A percentile compares a stretch with the other conserved stretches of the same genome.
phyloP scores from a whole-genome alignment of 208 protist species.

The Tritrichomonas musculus region DNA sequence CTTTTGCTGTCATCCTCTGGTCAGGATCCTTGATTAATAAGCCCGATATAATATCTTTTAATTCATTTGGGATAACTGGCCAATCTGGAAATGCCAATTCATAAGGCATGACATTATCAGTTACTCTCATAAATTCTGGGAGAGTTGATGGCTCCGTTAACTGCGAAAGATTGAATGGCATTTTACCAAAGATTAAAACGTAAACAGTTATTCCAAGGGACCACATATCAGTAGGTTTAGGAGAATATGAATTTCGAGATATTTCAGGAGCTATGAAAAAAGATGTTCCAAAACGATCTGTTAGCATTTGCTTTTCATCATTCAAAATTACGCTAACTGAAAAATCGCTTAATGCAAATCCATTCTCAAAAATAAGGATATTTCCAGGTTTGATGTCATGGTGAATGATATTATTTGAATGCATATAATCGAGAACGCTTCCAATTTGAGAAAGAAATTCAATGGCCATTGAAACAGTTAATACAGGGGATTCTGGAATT shows the following conservation, averaged over 20 bases:
- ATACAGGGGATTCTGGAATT: not conserved
- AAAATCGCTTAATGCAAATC: not conserved
- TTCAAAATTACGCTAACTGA: not conserved
- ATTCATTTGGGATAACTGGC: not conserved
- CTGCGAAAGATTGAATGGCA: not conserved
- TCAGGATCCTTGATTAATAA: not conserved
- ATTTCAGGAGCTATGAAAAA: conserved; percentile 18
- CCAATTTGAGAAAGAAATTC: not conserved
- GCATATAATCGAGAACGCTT: not conserved
- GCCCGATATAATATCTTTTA: not conserved
- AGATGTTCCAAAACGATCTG: not conserved
- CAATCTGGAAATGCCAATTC: not conserved
- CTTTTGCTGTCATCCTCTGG: not conserved
- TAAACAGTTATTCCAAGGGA: not conserved
- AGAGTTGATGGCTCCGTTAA: not conserved
- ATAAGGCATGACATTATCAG: not conserved
- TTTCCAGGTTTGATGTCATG: conserved; percentile 9
- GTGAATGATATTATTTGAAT: not conserved
- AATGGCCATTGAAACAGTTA: not conserved
- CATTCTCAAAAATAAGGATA: not conserved
- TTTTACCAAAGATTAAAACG: not conserved
- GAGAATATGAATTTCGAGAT: not conserved
- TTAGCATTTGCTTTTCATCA: not conserved
- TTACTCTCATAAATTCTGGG: not conserved
- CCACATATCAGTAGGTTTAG: conserved; percentile 29